Percentiles rank a stretch among this genome's conserved stretches.
These are phyloP conservation scores for Cylindricascospora bacillispora DNA, from an alignment of 1,139 yeast genomes.

Conservation along the genomic window DNA sequence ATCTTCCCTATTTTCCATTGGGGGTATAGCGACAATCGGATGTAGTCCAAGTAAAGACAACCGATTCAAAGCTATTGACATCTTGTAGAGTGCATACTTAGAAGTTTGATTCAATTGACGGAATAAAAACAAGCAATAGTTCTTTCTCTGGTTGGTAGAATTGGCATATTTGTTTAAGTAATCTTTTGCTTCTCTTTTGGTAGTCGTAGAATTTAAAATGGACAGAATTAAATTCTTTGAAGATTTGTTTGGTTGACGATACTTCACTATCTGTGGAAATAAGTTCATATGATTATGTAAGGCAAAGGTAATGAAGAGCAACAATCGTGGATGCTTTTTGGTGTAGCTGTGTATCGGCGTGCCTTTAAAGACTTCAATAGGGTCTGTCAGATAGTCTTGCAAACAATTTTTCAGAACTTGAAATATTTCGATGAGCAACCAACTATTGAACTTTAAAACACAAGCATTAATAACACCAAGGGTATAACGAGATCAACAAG, in stretches of 20 bases:
- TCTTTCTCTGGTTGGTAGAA: conserved; percentile 9
- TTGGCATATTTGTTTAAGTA: conserved; percentile 44
- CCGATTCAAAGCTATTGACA: conserved; percentile 15
- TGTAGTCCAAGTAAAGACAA: conserved; percentile 20
- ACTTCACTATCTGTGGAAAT: conserved; percentile 3
- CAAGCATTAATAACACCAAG: too few relatives aligned
- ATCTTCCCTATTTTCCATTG: conserved; percentile 6
- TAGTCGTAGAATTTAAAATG: conserved; percentile 60
- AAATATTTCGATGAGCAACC: too few relatives aligned
- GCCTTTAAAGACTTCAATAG: not conserved
- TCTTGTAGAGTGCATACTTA: conserved; percentile 6
- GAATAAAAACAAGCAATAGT: conserved; percentile 20
- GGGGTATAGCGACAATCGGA: conserved; percentile 22
- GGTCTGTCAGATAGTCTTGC: too few relatives aligned
- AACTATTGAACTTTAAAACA: too few relatives aligned
- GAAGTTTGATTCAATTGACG: conserved; percentile 12
- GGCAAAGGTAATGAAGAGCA: not conserved
- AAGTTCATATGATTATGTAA: conserved; percentile 7
- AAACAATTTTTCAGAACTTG: too few relatives aligned
- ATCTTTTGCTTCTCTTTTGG: conserved; percentile 60
- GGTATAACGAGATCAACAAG: too few relatives aligned
- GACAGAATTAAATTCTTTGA: conserved; percentile 46
- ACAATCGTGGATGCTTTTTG: too few relatives aligned
- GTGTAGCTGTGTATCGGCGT: not conserved
- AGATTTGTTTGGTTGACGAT: conserved; percentile 20